These are phyloP conservation scores for Bidens hawaiensis DNA, from an alignment of 140 eudicot genomes.

Conservation along the genomic window DNA sequence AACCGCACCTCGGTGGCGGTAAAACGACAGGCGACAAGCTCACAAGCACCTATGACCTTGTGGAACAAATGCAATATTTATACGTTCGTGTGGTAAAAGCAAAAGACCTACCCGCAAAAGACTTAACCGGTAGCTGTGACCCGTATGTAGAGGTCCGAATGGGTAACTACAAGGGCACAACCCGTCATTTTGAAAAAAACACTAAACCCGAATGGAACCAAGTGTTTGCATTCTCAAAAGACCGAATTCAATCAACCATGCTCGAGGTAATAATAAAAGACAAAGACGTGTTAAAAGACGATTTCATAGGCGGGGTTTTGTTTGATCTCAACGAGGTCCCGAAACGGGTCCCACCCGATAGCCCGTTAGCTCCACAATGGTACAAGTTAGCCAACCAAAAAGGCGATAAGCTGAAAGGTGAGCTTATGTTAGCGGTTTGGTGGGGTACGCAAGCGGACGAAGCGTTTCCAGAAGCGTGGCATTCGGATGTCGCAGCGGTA, in stretches of 20 bases:
- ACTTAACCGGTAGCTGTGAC: constrained; percentile 44
- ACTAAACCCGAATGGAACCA: constrained; percentile 39
- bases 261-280: constrained; percentile 48
- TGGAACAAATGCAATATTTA: constrained; percentile 50
- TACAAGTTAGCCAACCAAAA: background rate
- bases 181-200: constrained; percentile 50
- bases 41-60: constrained; percentile 53
- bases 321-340: constrained; percentile 41
- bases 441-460: background rate
- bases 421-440: background rate
- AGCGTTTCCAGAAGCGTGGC: background rate
- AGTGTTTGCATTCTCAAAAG: constrained; percentile 43
- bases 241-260: constrained; percentile 37
- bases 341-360: background rate
- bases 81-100: constrained; percentile 49
- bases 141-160: constrained; percentile 36
- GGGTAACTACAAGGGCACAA: constrained; percentile 51
- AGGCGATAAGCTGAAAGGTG: background rate
- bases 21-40: constrained; percentile 47
- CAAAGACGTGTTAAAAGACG: constrained; percentile 39
- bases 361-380: background rate
- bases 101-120: constrained; percentile 37
- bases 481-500: background rate
- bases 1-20: constrained; percentile 47
- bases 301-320: constrained; percentile 35